Base-by-base conservation (phyloP, 768 basidiomycete genomes). In the Pisolithus orientalis region DNA sequence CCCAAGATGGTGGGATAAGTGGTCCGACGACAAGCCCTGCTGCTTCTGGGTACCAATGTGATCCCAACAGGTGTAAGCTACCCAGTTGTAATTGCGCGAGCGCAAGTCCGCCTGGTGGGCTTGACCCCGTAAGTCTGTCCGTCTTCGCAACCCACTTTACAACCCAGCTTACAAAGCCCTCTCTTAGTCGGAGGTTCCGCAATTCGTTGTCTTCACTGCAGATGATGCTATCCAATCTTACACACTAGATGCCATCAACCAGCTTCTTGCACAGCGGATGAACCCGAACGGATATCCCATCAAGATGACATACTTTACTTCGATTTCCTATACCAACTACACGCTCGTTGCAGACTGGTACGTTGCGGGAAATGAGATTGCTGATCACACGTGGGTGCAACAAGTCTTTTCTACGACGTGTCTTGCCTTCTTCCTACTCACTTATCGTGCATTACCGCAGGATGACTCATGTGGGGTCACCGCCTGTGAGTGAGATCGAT, bases 301-400 rank as follows among this genome's bases (percentile, higher is more conserved):
- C 37, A 84, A 80, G 65, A 87, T 85, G 80, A 88, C 87, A 27
- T 91, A 87, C 68, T 90, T 77, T 66, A 80, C 80, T 7, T 85
- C 83, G 3, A 68, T 88, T 34, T 77, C 77, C 49, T 90, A 80
- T 67, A 90, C 87, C 13, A 89, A 90, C 65, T 87, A 84, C 65
- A 82, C 83, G 1, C 75, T 87, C 45, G 84, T 88, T 39, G 88
- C 72, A 72, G 85, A 88, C 65, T 89, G 84, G 85, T 90, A 71
- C 64, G 86, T 88, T 29, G 84, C 83, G 4, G 88, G 88, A 21
- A 90, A 90, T 63, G 89, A 91, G 64, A 89, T 91, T 57, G 85
- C 84, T 29, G 85, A 87, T 68, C 83, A 85, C 63, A 84, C 85
- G 80, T 84, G 66, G 59, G 80, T 73, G 21, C 21, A 21, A 40